Evolutionary conservation across 225 moss, liverwort and hornwort genomes (phyloP), one percentile per base, ranked within the genome.

Genomic region (Pseudoscleropodium purum): DNA sequence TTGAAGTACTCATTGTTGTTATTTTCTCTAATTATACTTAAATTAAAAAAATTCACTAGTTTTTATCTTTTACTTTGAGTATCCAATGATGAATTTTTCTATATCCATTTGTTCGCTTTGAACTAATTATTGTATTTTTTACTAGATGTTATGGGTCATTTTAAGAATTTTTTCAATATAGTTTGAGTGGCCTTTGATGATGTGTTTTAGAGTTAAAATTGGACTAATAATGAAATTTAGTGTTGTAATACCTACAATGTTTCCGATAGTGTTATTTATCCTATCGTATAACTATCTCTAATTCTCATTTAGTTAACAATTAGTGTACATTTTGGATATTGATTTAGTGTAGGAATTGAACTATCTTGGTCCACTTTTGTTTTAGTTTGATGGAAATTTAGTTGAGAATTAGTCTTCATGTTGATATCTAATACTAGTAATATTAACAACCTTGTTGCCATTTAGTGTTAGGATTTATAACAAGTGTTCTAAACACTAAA

Each of bases 1-100:
- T n/a, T 69, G 2, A 21, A 23, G 7, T 23, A 10, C 7, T n/a
- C n/a, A n/a, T 7, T 69, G 10, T 23, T 68, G 68, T 68, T n/a
- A 4, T 8, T 25, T 27, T 4, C 4, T 15, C 8, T 26, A 15
- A 6, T 70, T n/a, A 14, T 70, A 25, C 8, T 1, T 39, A 25
- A 41, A 13, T 14, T 1, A 1, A 0, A 23, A 23, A 23, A 6
- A 3, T 8, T 41, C 4, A n/a, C 7, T 0, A 23, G 0, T 69
- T 69, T 12, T 7, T 2, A 4, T 24, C 7, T 1, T 23, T 23
- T 6, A 19, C 1, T 25, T 39, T 39, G 0, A 70, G 18, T 39
- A 70, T 70, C 3, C 0, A 0, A 25, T 5, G 5, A 39, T 15
- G 14, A 15, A 8, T 8, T 41, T 70, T 15, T 15, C 25, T 1